Evolutionary conservation across 129 eudicot genomes (phyloP).

Genomic region (Lonicera japonica): DNA sequence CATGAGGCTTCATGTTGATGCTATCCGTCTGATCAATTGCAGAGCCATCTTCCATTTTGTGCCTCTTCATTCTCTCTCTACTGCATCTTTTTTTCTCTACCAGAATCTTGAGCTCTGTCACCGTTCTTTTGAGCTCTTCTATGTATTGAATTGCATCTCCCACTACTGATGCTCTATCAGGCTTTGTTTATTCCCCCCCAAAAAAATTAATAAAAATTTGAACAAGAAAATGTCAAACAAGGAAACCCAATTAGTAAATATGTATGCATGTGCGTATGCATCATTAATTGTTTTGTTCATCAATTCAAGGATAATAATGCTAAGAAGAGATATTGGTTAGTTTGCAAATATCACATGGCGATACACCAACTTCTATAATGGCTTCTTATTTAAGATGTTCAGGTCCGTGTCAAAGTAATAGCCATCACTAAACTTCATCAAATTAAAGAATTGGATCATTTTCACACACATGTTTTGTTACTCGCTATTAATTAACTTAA

Average conservation of each 20-base stretch:
- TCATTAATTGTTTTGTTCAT: too few species aligned
- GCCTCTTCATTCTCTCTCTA: constrained; percentile 65
- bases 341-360: too few species aligned
- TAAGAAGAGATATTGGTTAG: too few species aligned
- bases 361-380: too few species aligned
- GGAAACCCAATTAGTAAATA: constrained; percentile 5
- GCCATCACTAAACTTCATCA: constrained; percentile 5
- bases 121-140: constrained; percentile 70
- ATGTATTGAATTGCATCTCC: constrained; percentile 83
- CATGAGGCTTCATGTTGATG: constrained; percentile 25
- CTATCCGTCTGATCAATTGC: constrained; percentile 21
- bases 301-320: too few species aligned
- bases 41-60: constrained; percentile 47
- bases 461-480: too few species aligned
- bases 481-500: too few species aligned
- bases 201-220: neutral
- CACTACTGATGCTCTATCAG: constrained; percentile 85
- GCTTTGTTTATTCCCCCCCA: constrained; percentile 30
- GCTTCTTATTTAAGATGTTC: too few species aligned
- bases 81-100: constrained; percentile 70
- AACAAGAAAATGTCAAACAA: neutral
- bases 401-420: neutral
- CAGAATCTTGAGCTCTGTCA: constrained; percentile 60
- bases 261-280: neutral
- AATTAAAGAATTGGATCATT: neutral